Percentiles rank a stretch among this genome's conserved stretches.
Evolutionary conservation across 2,329 filamentous ascomycete genomes (phyloP).

Genomic region (Annulohypoxylon truncatum): DNA sequence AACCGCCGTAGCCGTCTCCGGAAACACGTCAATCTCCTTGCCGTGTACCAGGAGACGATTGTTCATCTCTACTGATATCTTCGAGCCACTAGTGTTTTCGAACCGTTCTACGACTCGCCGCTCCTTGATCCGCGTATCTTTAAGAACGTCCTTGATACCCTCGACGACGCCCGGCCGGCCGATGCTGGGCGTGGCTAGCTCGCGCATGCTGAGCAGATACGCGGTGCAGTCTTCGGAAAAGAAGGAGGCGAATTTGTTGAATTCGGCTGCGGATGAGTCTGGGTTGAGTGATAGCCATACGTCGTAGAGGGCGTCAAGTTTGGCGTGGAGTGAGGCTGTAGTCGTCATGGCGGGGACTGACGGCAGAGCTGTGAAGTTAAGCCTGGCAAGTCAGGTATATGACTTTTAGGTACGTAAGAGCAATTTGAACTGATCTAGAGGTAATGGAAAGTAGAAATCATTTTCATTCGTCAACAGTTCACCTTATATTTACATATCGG

Average conservation of each 20-base stretch:
- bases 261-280: constrained; percentile 1
- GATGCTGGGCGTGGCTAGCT: constrained; percentile 7
- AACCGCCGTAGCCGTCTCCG: constrained; percentile 1
- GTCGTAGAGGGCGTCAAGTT: constrained; percentile 18
- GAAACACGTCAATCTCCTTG: background rate
- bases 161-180: constrained; percentile 18
- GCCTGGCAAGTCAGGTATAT: too few species aligned
- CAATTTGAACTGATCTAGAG: background rate
- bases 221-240: constrained; percentile 20
- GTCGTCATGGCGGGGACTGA: background rate
- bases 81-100: constrained; percentile 12
- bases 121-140: constrained; percentile 9
- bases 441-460: background rate
- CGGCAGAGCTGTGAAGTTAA: background rate
- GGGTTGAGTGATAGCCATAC: constrained; percentile 7
- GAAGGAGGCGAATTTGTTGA: constrained; percentile 15
- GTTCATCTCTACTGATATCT: constrained; percentile 26
- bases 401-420: background rate
- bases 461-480: background rate
- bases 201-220: constrained; percentile 24
- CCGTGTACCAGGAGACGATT: constrained; percentile 2
- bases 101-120: constrained; percentile 23
- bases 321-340: constrained; percentile 2
- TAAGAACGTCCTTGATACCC: constrained; percentile 19
- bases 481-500: background rate